Evolutionary conservation across 1,284 basidiomycete genomes (phyloP).

Genomic region (Cutaneotrichosporon arboriforme): DNA sequence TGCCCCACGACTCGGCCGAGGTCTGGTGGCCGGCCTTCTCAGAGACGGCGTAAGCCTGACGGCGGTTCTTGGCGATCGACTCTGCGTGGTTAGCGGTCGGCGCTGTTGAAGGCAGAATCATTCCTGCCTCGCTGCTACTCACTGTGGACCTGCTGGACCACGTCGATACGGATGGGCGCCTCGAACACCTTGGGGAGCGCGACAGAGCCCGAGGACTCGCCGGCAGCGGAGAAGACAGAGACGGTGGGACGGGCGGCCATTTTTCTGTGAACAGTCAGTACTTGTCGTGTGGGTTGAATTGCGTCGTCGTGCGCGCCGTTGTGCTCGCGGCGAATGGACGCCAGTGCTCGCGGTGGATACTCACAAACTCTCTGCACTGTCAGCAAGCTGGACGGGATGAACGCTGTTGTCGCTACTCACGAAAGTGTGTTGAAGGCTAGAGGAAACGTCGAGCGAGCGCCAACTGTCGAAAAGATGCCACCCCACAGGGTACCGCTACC

Average conservation of each 20-base stretch:
- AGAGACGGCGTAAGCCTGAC: conserved; percentile 94
- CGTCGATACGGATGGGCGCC: conserved; percentile 97
- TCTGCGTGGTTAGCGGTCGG: conserved; percentile 56
- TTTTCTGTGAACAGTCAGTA: conserved; percentile 22
- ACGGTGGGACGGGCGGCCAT: conserved; percentile 91
- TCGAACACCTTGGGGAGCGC: conserved; percentile 95
- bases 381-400: background rate
- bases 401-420: background rate
- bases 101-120: no score
- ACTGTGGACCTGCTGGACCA: conserved; percentile 98
- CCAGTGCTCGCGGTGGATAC: background rate
- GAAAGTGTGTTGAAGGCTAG: conserved; percentile 1
- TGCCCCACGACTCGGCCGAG: conserved; percentile 94
- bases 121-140: conserved; percentile 46
- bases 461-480: background rate
- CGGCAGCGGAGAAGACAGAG: conserved; percentile 67
- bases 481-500: background rate
- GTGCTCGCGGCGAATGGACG: background rate
- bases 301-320: background rate
- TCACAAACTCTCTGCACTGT: background rate
- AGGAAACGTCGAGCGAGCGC: background rate
- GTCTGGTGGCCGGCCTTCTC: conserved; percentile 99
- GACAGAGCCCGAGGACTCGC: conserved; percentile 82
- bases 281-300: no score
- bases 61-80: conserved; percentile 97